Percentiles rank a stretch among this genome's conserved stretches.
Conservation (phyloP, 139 green algal genomes). For the Micractinium sp. region DNA sequence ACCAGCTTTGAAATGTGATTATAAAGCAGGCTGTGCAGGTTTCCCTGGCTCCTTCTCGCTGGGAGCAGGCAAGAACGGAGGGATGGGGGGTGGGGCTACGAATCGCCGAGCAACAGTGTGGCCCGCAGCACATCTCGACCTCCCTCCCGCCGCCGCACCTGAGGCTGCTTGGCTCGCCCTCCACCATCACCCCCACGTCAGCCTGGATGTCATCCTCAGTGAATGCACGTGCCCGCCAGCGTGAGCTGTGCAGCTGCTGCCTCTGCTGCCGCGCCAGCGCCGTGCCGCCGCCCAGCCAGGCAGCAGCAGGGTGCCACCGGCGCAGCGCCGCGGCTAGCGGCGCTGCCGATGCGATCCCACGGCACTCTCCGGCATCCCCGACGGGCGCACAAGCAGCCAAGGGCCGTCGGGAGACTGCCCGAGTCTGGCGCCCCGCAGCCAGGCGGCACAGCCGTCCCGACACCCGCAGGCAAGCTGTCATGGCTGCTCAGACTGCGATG, state of each 20-base stretch:
- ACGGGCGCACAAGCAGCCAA: neutral
- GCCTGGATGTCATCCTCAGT: slow-evolving; percentile 28
- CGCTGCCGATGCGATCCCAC: neutral
- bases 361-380: too few relatives aligned
- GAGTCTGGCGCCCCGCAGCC: neutral
- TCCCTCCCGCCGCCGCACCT: neutral
- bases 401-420: too few relatives aligned
- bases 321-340: neutral
- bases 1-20: too few relatives aligned
- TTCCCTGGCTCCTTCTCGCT: neutral
- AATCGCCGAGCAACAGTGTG: neutral
- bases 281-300: neutral
- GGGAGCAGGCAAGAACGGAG: neutral
- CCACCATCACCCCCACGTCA: slow-evolving; percentile 62
- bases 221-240: slow-evolving; percentile 14
- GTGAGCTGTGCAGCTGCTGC: slow-evolving; percentile 1
- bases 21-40: neutral
- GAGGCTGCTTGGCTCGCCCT: slow-evolving; percentile 49
- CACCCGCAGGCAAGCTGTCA: neutral
- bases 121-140: neutral
- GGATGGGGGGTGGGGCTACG: neutral
- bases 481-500: neutral
- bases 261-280: neutral
- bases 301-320: neutral
- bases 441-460: neutral